Evolutionary conservation across 2,329 filamentous ascomycete species (phyloP).

Genomic region (Cadophora gregata): DNA sequence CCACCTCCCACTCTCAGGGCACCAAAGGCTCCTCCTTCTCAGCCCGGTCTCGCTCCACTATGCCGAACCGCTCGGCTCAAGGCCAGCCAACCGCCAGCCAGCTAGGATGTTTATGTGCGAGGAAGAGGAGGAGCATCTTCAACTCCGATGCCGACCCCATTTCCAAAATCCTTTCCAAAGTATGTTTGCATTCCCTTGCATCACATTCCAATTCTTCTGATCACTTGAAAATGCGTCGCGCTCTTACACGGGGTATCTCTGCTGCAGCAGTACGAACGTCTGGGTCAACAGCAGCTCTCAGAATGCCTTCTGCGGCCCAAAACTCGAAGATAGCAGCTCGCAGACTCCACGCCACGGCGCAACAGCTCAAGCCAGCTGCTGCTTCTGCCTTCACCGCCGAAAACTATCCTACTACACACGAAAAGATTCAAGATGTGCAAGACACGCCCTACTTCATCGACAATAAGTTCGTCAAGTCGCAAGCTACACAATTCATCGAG

Average conservation of each 20-base stretch:
- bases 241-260: conserved; percentile 39
- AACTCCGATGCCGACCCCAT: neutral
- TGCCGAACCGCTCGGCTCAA: conserved; percentile 13
- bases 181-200: conserved; percentile 19
- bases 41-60: conserved; percentile 13
- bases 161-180: neutral
- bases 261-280: conserved; percentile 36
- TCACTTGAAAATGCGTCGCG: conserved; percentile 41
- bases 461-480: conserved; percentile 76
- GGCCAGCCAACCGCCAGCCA: neutral
- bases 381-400: conserved; percentile 62
- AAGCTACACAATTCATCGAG: conserved; percentile 76
- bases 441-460: conserved; percentile 84
- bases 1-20: conserved; percentile 17
- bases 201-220: conserved; percentile 5
- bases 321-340: conserved; percentile 50
- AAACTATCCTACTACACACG: conserved; percentile 74
- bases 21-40: no score
- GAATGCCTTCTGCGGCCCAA: conserved; percentile 38
- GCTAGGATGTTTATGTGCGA: conserved; percentile 1
- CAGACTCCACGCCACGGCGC: conserved; percentile 62
- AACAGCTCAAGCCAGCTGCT: conserved; percentile 58
- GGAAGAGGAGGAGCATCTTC: conserved; percentile 2
- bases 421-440: conserved; percentile 68
- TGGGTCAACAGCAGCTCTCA: conserved; percentile 38